Evolutionary conservation across 805 yeast genomes (phyloP), one percentile per base, ranked within the genome.

Genomic region (Saitoella complicata): DNA sequence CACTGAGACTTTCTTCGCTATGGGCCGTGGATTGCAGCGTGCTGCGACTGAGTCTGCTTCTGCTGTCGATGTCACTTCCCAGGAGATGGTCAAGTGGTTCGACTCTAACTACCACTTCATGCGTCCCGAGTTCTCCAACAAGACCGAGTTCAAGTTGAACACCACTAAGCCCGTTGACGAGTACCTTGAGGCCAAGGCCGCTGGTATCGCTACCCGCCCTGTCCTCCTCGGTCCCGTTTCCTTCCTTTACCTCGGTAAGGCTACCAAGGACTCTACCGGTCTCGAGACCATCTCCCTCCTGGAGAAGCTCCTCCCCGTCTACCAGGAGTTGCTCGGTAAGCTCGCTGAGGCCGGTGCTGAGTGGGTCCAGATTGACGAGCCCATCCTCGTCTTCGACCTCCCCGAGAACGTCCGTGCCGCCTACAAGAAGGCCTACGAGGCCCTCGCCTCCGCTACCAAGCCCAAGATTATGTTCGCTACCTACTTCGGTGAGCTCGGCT

Each of bases 21-120:
- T 91, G 97, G 98, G 97, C 71, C 86, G 98, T 78, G 98, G 98
- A 79, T 76, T 91, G 67, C 98, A 91, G 75, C 84, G 91, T 72
- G 79, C 81, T 69, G 94, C 94, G 55, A 81, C 93, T 55, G 94
- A 80, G 58, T 63, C 86, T 55, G 65, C 77, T 51, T 75, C 80
- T 58, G 94, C 94, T 56, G 95, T 91, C 58, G 98, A 91, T 68
- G 98, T 91, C 51, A 88, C 97, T 52, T 33, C 44, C 12, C 37
- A 47, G 46, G 94, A 91, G 77, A 91, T 91, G 98, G 98, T 91
- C 58, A 91, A 91, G 76, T 91, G 98, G 98, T 91, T 91, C 60
- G 98, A 91, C 71, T 83, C 96, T 54, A 91, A 91, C 85, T 91
- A 91, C 84, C 98, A 91, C 71, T 91, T 91, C 68, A 97, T 91